A percentile compares a stretch with the other conserved stretches of the same genome.
Evolutionary conservation across 768 basidiomycete species (phyloP).

Genomic region (Hygrocybe punicea): DNA sequence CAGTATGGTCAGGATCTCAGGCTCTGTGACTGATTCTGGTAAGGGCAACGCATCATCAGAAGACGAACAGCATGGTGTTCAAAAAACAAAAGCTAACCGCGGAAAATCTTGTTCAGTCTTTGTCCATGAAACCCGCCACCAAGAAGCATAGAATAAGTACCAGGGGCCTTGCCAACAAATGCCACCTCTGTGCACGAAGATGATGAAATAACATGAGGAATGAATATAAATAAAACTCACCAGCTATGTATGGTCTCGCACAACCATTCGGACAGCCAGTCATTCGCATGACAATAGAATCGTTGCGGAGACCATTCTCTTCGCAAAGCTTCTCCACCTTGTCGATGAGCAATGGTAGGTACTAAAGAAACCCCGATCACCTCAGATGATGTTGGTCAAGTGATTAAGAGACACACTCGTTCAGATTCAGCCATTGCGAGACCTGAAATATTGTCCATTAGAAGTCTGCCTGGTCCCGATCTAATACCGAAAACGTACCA

Average conservation of each 20-base stretch:
- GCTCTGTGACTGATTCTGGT: slow-evolving; percentile 81
- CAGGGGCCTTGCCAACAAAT: slow-evolving; percentile 94
- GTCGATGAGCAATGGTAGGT: slow-evolving; percentile 86
- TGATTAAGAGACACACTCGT: slow-evolving; percentile 36
- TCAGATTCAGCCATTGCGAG: slow-evolving; percentile 54
- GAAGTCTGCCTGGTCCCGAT: slow-evolving; percentile 4
- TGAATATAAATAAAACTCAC: slow-evolving; percentile 36
- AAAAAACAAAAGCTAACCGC: no score
- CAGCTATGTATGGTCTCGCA: slow-evolving; percentile 88
- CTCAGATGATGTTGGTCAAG: not conserved
- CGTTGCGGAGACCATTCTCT: slow-evolving; percentile 87
- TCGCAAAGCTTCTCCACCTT: slow-evolving; percentile 96
- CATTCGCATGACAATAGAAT: slow-evolving; percentile 98
- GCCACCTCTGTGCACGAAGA: slow-evolving; percentile 73
- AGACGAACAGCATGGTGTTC: no score
- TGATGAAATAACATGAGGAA: not conserved
- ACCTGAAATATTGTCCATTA: slow-evolving; percentile 12
- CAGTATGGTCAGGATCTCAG: slow-evolving; percentile 87
- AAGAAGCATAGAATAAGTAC: slow-evolving; percentile 89
- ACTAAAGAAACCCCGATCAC: slow-evolving; percentile 43
- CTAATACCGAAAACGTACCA: slow-evolving; percentile 43
- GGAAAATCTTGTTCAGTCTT: slow-evolving; percentile 93
- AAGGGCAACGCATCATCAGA: not conserved
- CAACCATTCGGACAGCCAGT: slow-evolving; percentile 96
- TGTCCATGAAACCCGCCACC: slow-evolving; percentile 95